A percentile compares a stretch with the other conserved stretches of the same genome.
These are phyloP conservation scores for Neurospora cerealis DNA, from an alignment of 495 filamentous ascomycete genomes.

Conservation along the genomic window DNA sequence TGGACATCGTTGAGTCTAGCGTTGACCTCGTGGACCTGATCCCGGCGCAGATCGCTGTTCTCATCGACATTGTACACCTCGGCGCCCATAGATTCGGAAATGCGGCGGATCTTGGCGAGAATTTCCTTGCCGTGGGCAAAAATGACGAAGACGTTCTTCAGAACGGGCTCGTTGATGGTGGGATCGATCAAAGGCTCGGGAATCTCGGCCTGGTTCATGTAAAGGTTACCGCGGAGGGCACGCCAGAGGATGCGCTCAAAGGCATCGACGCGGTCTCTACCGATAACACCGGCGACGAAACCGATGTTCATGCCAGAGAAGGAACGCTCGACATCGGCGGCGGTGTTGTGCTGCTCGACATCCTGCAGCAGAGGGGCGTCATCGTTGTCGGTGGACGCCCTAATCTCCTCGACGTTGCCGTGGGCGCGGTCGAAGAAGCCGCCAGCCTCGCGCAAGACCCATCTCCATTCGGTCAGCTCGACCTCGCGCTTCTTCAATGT, in stretches of 20 bases:
- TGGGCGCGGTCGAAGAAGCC: conserved; percentile 95
- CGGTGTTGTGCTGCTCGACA: conserved; percentile 71
- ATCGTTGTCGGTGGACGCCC: conserved; percentile 78
- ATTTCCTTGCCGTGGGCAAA: conserved; percentile 98
- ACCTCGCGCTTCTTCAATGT: conserved; percentile 94
- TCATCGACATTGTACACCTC: conserved; percentile 95
- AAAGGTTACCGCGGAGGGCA: conserved; percentile 92
- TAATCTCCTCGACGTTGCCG: conserved; percentile 92
- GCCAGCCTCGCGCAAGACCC: conserved; percentile 90
- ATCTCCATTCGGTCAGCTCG: conserved; percentile 94
- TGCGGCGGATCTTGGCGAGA: conserved; percentile 95
- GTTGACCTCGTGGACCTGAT: conserved; percentile 96
- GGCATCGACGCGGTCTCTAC: conserved; percentile 80
- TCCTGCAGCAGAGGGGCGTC: conserved; percentile 76
- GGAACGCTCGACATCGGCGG: conserved; percentile 70
- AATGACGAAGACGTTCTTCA: conserved; percentile 99
- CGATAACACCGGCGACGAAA: conserved; percentile 98
- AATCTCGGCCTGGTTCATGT: conserved; percentile 99
- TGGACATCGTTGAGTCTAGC: conserved; percentile 79
- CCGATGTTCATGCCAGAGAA: conserved; percentile 97
- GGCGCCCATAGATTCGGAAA: conserved; percentile 92
- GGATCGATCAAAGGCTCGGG: conserved; percentile 91
- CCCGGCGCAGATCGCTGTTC: conserved; percentile 83
- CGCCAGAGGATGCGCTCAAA: conserved; percentile 98
- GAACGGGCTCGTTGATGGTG: conserved; percentile 74